Conservation (phyloP, 2,329 filamentous ascomycete species). For the Penicillium vulpinum region DNA sequence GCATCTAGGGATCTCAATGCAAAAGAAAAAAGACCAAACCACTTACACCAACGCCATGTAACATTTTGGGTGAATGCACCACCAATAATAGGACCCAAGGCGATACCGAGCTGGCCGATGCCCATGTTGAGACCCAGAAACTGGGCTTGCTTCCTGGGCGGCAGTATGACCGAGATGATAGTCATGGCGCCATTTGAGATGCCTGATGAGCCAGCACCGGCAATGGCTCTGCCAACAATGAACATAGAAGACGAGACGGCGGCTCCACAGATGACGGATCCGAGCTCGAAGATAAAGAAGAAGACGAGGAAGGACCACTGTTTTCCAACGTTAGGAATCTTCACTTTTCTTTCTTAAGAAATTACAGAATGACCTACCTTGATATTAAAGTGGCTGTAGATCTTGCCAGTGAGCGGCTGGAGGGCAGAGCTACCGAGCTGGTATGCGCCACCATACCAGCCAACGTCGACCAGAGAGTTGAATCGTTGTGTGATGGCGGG, state of each 20-base stretch:
- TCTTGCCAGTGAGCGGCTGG: constrained; percentile 15
- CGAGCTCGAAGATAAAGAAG: not conserved
- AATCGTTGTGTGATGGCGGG: not conserved
- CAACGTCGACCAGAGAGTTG: constrained; percentile 23
- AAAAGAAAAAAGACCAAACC: not conserved
- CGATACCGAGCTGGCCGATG: not conserved
- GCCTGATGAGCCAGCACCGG: not conserved
- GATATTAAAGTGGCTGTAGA: constrained; percentile 12
- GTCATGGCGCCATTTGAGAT: not conserved
- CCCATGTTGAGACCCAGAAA: not conserved
- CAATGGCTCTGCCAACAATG: not conserved
- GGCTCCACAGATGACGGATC: not conserved
- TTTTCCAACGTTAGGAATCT: not conserved
- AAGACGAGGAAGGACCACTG: not conserved
- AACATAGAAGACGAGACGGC: constrained; percentile 26
- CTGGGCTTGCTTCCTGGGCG: not conserved
- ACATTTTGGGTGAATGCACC: not conserved
- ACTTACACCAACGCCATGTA: constrained; percentile 1
- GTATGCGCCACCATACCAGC: constrained; percentile 37
- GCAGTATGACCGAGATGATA: not conserved
- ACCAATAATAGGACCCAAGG: not conserved
- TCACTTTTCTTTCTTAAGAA: not conserved
- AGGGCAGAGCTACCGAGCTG: constrained; percentile 34
- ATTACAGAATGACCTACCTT: not conserved
- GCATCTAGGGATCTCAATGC: not conserved